Evolutionary conservation across 345 rosid genomes (phyloP), one percentile per base, ranked within the genome.

Genomic region (Citrus reticulata): DNA sequence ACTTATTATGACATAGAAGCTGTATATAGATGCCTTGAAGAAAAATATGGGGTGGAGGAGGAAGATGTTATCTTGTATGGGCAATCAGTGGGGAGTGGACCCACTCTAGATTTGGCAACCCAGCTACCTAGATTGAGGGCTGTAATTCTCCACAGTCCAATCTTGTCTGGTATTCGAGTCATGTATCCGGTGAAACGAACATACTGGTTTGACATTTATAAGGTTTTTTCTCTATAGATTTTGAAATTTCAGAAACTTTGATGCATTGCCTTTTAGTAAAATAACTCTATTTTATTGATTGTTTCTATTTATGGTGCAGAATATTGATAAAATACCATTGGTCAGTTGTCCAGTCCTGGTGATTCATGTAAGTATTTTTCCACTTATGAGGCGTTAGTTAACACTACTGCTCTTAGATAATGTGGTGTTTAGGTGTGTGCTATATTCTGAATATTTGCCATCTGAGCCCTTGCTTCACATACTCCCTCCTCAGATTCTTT

Each of bases 181-280:
- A 86, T 95, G 93, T 93, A 91, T 80, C 95, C 99, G 3, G 98
- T 95, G 70, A 95, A 92, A 78, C 85, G 90, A 70, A 92, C 96
- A 7, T 95, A 93, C 86, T 95, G 99, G 98, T 95, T 95, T 27
- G 98, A 95, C 87, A 95, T 93, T 71, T 95, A 90, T 79, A 93
- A 95, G 95, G 98, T 90, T 71, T 70, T 74, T 67, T 3, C 30
- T 20, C 30, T 34, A 13, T 62, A 16, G 6, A 19, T 30, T 76
- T 64, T 49, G 65, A 51, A 40, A 39, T 63, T 72, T 49, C 61
- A 25, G n/a, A 40, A 1, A 11, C 42, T 19, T 74, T 40, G 9
- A 57, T 35, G 76, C 25, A 24, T 35, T 37, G 72, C 7, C 24
- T 5, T 0, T 35, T 80, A 57, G 68, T 19, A 14, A 73, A 34